phyloP scores from a whole-genome alignment of 805 yeast genomes.

The Kodamaea restingae region DNA sequence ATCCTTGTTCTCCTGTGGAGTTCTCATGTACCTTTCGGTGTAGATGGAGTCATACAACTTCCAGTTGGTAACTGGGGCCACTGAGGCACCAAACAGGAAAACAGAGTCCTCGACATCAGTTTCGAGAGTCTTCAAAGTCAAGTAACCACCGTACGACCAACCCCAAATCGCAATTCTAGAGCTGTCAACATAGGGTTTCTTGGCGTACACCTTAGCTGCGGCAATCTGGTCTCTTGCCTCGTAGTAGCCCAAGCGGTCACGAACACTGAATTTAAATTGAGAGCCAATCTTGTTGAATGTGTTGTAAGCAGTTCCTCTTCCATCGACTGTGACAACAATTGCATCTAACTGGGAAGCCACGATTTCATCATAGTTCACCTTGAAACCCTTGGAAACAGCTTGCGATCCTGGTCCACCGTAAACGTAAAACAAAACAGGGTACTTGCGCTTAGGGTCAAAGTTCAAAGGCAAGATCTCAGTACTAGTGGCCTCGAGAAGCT shows the following conservation, averaged over 20 bases:
- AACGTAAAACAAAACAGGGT: conserved; percentile 84
- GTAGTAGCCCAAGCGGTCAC: conserved; percentile 74
- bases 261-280: conserved; percentile 67
- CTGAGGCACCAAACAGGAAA: conserved; percentile 74
- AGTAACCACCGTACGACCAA: conserved; percentile 84
- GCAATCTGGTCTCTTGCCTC: conserved; percentile 85
- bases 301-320: conserved; percentile 92
- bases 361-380: conserved; percentile 65
- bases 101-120: conserved; percentile 51
- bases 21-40: conserved; percentile 72
- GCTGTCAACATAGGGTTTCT: conserved; percentile 56
- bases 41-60: conserved; percentile 69
- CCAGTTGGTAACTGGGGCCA: conserved; percentile 87
- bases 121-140: conserved; percentile 70
- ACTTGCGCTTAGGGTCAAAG: conserved; percentile 59
- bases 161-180: conserved; percentile 74
- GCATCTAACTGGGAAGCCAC: conserved; percentile 75
- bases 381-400: conserved; percentile 59
- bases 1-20: conserved; percentile 45
- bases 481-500: conserved; percentile 53
- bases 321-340: conserved; percentile 91
- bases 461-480: conserved; percentile 74
- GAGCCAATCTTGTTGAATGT: conserved; percentile 52
- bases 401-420: conserved; percentile 98
- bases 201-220: conserved; percentile 73